phyloP scores from a whole-genome alignment of 257 asterid species.

The Solanum sejunctum region DNA sequence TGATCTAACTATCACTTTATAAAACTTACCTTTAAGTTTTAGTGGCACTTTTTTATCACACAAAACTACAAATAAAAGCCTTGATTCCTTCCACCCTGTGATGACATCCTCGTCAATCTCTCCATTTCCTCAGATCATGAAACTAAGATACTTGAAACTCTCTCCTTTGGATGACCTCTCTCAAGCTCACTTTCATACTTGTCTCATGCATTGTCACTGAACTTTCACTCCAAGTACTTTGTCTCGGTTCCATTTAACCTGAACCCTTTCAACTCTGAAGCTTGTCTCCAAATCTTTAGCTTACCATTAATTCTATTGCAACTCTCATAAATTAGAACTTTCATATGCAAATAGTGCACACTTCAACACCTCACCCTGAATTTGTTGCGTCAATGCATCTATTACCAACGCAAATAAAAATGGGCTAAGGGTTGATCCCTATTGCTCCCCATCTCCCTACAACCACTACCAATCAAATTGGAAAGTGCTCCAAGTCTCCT shows the following conservation, averaged over 20 bases:
- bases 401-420: not conserved
- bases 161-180: not conserved
- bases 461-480: too few species aligned
- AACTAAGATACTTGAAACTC: not conserved
- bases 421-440: not conserved
- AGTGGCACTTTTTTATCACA: not conserved
- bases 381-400: not conserved
- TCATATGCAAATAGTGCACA: not conserved
- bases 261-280: too few species aligned
- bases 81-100: not conserved
- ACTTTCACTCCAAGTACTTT: too few species aligned
- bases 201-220: too few species aligned
- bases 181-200: too few species aligned
- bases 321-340: not conserved
- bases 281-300: too few species aligned
- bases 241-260: too few species aligned
- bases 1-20: not conserved
- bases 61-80: not conserved
- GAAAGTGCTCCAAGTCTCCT: too few species aligned
- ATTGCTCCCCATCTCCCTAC: too few species aligned
- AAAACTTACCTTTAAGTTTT: not conserved
- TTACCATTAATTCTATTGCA: too few species aligned
- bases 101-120: not conserved
- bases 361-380: not conserved
- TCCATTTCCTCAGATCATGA: not conserved